These are phyloP conservation scores for Pseudogymnoascus sp. DNA, from an alignment of 2,329 filamentous ascomycete genomes.

Conservation along the genomic window DNA sequence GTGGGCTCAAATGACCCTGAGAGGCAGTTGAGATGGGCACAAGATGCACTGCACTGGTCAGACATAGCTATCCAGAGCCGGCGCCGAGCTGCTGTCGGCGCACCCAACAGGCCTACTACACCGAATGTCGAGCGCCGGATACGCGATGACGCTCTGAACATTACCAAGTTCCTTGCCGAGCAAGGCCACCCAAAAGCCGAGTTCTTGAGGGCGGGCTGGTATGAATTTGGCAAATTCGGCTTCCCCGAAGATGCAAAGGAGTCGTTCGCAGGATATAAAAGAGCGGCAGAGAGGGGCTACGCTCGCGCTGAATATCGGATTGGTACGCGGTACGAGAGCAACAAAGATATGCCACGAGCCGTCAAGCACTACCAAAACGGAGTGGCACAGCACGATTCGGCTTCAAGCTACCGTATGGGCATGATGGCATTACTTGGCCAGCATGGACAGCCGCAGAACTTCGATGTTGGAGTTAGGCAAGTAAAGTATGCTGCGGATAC, in stretches of 20 bases:
- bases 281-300: slow-evolving; percentile 80
- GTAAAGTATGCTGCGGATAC: slow-evolving; percentile 76
- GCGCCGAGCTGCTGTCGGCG: slow-evolving; percentile 49
- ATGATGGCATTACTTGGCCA: slow-evolving; percentile 98
- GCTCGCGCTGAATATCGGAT: slow-evolving; percentile 89
- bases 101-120: slow-evolving; percentile 57
- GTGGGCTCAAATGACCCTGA: slow-evolving; percentile 90
- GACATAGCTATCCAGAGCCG: slow-evolving; percentile 75
- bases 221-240: slow-evolving; percentile 95
- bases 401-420: slow-evolving; percentile 75
- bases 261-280: slow-evolving; percentile 77
- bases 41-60: slow-evolving; percentile 82
- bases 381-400: slow-evolving; percentile 73
- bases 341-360: slow-evolving; percentile 85
- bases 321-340: slow-evolving; percentile 96
- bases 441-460: slow-evolving; percentile 82
- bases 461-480: slow-evolving; percentile 65
- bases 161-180: slow-evolving; percentile 80
- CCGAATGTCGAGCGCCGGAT: slow-evolving; percentile 85
- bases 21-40: slow-evolving; percentile 94
- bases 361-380: slow-evolving; percentile 84
- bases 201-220: slow-evolving; percentile 93
- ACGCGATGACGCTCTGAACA: slow-evolving; percentile 80
- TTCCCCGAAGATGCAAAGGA: slow-evolving; percentile 88
- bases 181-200: slow-evolving; percentile 90